phyloP scores from a whole-genome alignment of 1,284 basidiomycete genomes.

The Clitocybe nebularis region DNA sequence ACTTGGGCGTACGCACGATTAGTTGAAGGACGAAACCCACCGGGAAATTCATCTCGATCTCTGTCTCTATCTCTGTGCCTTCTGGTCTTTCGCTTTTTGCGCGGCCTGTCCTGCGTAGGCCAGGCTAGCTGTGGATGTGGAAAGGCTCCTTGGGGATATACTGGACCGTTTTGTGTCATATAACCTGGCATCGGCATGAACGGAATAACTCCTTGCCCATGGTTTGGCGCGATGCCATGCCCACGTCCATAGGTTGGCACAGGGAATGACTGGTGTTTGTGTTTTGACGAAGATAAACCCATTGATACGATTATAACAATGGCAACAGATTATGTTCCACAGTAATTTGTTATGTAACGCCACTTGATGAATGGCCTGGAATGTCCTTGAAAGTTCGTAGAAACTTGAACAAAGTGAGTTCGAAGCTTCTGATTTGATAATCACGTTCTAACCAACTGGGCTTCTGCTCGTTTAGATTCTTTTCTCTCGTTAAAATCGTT shows the following conservation, averaged over 20 bases:
- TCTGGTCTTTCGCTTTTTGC: slow-evolving; percentile 4
- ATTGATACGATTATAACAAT: background rate
- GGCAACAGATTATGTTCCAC: no score
- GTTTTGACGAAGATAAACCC: slow-evolving; percentile 3
- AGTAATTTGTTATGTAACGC: no score
- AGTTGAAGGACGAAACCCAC: background rate
- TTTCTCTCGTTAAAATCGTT: background rate
- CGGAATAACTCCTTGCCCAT: background rate
- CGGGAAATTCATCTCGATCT: background rate
- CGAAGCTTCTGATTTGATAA: no score
- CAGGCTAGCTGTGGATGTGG: slow-evolving; percentile 1
- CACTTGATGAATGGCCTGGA: background rate
- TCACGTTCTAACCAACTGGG: background rate
- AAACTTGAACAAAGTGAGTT: no score
- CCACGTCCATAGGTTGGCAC: slow-evolving; percentile 2
- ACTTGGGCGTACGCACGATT: background rate
- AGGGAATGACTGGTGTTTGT: background rate
- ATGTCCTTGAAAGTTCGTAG: no score
- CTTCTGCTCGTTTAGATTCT: background rate
- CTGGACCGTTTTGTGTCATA: no score
- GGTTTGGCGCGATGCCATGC: background rate
- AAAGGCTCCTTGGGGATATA: background rate
- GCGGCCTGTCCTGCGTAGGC: slow-evolving; percentile 1
- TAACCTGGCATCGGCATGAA: no score
- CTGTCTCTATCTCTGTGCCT: background rate